Evolutionary conservation across 1,284 basidiomycete genomes (phyloP).

Genomic region (Naganishia sp.): DNA sequence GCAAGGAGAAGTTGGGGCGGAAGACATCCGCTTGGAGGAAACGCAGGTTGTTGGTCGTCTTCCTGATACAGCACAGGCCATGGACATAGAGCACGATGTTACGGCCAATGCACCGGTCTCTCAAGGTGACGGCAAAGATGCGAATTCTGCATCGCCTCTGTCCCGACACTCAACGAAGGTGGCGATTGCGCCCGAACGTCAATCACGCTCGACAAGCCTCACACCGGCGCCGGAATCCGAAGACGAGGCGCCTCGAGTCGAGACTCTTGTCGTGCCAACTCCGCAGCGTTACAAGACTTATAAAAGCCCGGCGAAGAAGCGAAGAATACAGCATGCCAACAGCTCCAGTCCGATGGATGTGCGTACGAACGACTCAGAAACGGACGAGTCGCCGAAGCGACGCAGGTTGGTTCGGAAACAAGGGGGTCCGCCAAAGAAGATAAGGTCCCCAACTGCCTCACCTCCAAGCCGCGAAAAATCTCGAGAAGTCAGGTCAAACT

Average conservation of each 20-base stretch:
- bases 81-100: not conserved
- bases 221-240: slow-evolving; percentile 1
- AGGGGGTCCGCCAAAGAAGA: slow-evolving; percentile 4
- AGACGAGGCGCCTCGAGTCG: slow-evolving; percentile 4
- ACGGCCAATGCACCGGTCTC: too few species aligned
- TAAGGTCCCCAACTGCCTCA: slow-evolving; percentile 14
- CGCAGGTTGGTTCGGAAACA: slow-evolving; percentile 1
- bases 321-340: not conserved
- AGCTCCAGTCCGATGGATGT: too few species aligned
- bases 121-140: too few species aligned
- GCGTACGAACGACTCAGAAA: not conserved
- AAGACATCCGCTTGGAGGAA: not conserved
- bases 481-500: not conserved
- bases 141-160: too few species aligned
- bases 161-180: not conserved
- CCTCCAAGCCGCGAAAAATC: not conserved
- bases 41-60: not conserved
- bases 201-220: slow-evolving; percentile 13
- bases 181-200: not conserved
- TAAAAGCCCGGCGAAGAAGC: slow-evolving; percentile 15
- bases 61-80: not conserved
- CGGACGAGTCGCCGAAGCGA: slow-evolving; percentile 1
- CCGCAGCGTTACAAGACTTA: slow-evolving; percentile 5
- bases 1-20: not conserved
- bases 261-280: slow-evolving; percentile 12